Evolutionary conservation across 768 basidiomycete genomes (phyloP), one percentile per base, ranked within the genome.

Genomic region (Tricholoma bakamatsutake): DNA sequence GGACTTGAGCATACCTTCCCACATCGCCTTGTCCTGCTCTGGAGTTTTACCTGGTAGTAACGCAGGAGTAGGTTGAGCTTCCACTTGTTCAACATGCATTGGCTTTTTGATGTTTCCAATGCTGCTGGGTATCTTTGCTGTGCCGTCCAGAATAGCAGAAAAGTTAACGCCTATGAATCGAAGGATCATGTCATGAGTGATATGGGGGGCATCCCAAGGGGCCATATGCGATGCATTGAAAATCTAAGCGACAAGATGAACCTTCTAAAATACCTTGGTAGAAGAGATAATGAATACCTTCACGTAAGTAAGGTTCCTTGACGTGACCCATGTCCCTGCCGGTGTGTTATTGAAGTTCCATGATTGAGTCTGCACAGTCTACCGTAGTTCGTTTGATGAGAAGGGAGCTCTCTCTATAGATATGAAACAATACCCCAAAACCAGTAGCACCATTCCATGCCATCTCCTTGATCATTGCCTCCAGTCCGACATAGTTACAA

Each of bases 161-260:
- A 96, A 90, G 73, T 98, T 88, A 57, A 94, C 83, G 50, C 84
- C 87, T 87, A 98, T 92, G 76, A 99, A 99, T 12, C 97, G 90
- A 39, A 97, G 82, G 62, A 99, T 96, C 97, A 98, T 98, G 70
- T 99, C 97, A 68, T 98, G 93, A 3, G 95, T 78, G 17, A 87
- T 83, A 51, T 90, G 80, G 0, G 94, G 95, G 11, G 89, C 76
- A 69, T 99, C 96, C 69, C 76, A 88, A 11, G 89, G 86, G 7
- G 83, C 96, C 97, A 98, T 99, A 70, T 98, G 97, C 1, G 95
- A 98, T 2, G 93, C 91, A 57, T 93, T 90, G 69, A 87, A 89
- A 24, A 97, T 81, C 91, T 94, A 56, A 24, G 55, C 40, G 50
- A 30, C 34, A 50, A 6, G 47, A 40, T 9, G 34, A 35, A 18